These are phyloP conservation scores for Stachybotrys elegans DNA, from an alignment of 2,329 filamentous ascomycete genomes.

Conservation along the genomic window DNA sequence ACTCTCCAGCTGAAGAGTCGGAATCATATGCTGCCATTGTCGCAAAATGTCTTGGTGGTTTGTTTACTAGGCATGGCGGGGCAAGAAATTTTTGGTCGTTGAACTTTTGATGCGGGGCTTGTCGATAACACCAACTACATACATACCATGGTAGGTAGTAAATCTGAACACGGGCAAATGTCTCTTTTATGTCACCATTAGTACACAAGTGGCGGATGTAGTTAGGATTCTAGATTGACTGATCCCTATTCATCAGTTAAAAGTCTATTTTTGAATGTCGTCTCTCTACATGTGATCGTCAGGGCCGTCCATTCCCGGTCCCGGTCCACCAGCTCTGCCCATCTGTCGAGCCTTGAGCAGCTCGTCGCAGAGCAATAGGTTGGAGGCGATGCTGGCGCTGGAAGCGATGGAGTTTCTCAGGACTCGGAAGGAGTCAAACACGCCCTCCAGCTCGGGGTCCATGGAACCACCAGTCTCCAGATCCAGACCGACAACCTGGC, in stretches of 20 bases:
- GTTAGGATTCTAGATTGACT: too few relatives aligned
- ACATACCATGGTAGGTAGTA: too few relatives aligned
- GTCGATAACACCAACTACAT: too few relatives aligned
- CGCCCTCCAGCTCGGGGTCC: conserved; percentile 87
- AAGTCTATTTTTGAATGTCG: too few relatives aligned
- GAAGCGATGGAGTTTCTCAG: conserved; percentile 90
- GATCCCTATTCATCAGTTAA: too few relatives aligned
- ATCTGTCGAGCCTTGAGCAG: conserved; percentile 97
- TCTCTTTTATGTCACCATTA: too few relatives aligned
- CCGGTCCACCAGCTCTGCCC: conserved; percentile 60
- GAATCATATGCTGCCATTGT: conserved; percentile 77
- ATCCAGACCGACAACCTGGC: conserved; percentile 81
- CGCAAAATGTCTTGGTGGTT: conserved; percentile 6
- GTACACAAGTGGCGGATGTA: too few relatives aligned
- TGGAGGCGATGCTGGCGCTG: conserved; percentile 90
- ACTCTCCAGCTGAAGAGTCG: conserved; percentile 70
- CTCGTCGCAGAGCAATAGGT: conserved; percentile 93
- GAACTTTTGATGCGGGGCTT: conserved; percentile 25
- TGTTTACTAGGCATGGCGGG: conserved; percentile 25
- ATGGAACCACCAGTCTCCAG: conserved; percentile 84
- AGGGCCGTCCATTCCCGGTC: conserved; percentile 59
- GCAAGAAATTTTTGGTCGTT: conserved; percentile 32
- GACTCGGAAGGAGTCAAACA: conserved; percentile 95
- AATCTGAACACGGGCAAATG: too few relatives aligned
- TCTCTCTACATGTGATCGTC: conserved; percentile 45